These are phyloP conservation scores for Eimeria zaria DNA, from an alignment of 169 alveolate genomes.

Conservation along the genomic window DNA sequence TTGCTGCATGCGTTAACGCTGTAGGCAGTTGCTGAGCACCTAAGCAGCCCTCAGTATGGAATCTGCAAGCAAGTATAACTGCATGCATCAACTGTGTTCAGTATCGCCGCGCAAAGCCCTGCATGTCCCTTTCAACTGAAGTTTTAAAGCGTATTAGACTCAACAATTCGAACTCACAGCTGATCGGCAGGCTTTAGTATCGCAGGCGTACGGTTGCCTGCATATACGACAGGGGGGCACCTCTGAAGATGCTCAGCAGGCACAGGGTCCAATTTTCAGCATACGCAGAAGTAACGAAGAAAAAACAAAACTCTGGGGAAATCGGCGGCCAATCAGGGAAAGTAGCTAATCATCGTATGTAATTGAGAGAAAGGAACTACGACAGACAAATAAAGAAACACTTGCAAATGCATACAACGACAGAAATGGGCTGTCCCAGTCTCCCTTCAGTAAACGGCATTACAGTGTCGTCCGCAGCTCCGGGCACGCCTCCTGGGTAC, in stretches of 20 bases:
- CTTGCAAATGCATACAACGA: neutral
- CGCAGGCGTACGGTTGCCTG: neutral
- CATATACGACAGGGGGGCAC: neutral
- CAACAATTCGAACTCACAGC: neutral
- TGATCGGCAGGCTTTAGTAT: neutral
- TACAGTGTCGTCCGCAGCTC: neutral
- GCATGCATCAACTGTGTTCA: too few species aligned
- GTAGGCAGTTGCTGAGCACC: too few species aligned
- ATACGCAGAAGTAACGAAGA: neutral
- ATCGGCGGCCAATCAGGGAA: neutral
- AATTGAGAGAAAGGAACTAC: neutral
- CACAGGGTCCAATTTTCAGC: neutral
- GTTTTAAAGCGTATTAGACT: neutral
- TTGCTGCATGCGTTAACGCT: too few species aligned
- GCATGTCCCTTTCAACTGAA: neutral
- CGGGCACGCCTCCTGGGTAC: neutral
- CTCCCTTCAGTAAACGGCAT: neutral
- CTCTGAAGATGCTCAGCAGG: neutral
- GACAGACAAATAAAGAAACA: neutral
- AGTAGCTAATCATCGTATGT: neutral
- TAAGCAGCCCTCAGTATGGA: too few species aligned
- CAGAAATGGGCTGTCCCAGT: neutral
- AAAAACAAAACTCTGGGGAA: neutral
- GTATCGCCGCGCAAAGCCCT: too few species aligned
- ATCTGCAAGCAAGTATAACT: too few species aligned